These are phyloP conservation scores for Corylus americana DNA, from an alignment of 306 rosid species.

Conservation along the genomic window DNA sequence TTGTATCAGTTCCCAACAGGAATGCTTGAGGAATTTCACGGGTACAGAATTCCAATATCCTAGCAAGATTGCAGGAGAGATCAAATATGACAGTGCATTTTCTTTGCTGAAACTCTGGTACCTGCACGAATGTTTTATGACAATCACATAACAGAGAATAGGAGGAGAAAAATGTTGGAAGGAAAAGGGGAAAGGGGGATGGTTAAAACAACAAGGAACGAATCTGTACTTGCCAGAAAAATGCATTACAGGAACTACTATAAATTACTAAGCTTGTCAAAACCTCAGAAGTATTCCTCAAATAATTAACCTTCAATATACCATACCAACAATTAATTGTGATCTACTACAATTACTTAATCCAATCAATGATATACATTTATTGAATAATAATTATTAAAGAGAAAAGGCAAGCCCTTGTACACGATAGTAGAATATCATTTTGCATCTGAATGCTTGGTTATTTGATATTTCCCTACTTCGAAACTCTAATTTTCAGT, in stretches of 20 bases:
- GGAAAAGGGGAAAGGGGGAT: background rate
- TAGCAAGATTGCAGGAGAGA: constrained; percentile 93
- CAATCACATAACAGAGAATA: constrained; percentile 13
- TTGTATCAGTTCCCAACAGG: constrained; percentile 79
- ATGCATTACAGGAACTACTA: background rate
- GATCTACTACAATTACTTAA: background rate
- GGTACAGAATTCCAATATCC: constrained; percentile 86
- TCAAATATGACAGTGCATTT: constrained; percentile 91
- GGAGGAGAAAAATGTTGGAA: background rate
- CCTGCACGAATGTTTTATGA: constrained; percentile 55
- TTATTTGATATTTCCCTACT: background rate
- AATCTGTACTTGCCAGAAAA: background rate
- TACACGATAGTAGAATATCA: background rate
- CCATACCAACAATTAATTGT: background rate
- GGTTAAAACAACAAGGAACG: background rate
- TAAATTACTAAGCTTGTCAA: background rate
- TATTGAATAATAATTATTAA: no score
- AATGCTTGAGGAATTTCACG: constrained; percentile 89
- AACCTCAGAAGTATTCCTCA: background rate
- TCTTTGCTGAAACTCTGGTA: constrained; percentile 90
- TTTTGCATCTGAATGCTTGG: background rate
- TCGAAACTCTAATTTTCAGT: background rate
- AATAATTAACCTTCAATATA: background rate
- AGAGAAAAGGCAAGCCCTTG: no score
- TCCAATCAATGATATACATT: background rate